These are phyloP conservation scores for Limnanthes douglasii DNA, from an alignment of 345 rosid genomes.

Conservation along the genomic window DNA sequence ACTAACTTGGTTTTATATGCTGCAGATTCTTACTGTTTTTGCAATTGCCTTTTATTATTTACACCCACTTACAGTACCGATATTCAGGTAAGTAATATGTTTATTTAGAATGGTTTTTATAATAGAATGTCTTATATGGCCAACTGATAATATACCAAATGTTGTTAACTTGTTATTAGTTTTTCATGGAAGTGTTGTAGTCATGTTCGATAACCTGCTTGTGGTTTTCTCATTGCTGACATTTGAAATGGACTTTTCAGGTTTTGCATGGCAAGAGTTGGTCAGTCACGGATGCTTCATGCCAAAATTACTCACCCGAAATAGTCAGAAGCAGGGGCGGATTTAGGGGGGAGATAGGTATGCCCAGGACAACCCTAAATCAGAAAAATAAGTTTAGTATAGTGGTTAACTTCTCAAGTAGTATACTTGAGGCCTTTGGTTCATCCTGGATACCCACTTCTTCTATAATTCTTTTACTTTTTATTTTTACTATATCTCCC, in stretches of 20 bases:
- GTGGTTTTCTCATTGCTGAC: too few species aligned
- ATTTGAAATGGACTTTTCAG: constrained; percentile 19
- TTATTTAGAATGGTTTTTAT: background rate
- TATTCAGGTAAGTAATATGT: constrained; percentile 54
- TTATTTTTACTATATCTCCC: too few species aligned
- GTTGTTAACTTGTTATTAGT: background rate
- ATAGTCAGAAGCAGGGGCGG: too few species aligned
- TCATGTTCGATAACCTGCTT: too few species aligned
- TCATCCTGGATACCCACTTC: too few species aligned
- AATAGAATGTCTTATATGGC: background rate
- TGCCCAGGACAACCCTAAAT: too few species aligned
- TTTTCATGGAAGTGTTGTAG: too few species aligned
- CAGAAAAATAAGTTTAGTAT: too few species aligned
- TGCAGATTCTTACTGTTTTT: constrained; percentile 76
- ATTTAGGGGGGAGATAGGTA: too few species aligned
- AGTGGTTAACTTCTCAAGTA: too few species aligned
- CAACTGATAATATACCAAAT: background rate
- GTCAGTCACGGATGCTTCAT: constrained; percentile 94
- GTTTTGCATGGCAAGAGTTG: constrained; percentile 97
- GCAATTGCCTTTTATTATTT: constrained; percentile 75
- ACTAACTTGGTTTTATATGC: constrained; percentile 10
- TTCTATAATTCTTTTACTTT: too few species aligned
- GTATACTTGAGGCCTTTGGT: too few species aligned
- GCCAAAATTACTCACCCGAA: constrained; percentile 83
- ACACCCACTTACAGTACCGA: constrained; percentile 88